These are phyloP conservation scores for Pichia sp. DNA, from an alignment of 1,139 yeast genomes.

Conservation along the genomic window DNA sequence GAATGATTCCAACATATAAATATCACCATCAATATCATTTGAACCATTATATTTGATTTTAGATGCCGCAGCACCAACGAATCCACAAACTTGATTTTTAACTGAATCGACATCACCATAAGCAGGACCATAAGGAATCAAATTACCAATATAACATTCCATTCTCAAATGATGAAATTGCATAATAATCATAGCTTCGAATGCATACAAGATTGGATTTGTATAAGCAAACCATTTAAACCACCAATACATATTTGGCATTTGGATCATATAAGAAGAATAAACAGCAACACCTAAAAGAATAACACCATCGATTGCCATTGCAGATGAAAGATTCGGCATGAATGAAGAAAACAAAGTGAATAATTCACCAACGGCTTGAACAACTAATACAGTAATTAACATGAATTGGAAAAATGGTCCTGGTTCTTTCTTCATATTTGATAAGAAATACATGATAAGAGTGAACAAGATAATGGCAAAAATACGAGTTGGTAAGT, in stretches of 20 bases:
- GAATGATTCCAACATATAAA: slow-evolving; percentile 38
- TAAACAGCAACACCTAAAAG: slow-evolving; percentile 47
- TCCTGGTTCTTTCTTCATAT: slow-evolving; percentile 42
- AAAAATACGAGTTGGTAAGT: slow-evolving; percentile 38
- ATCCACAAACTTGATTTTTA: slow-evolving; percentile 49
- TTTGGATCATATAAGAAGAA: slow-evolving; percentile 57
- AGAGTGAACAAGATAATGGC: slow-evolving; percentile 38
- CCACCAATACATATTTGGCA: slow-evolving; percentile 62
- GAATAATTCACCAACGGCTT: slow-evolving; percentile 43
- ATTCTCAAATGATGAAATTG: slow-evolving; percentile 56
- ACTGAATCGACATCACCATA: slow-evolving; percentile 36
- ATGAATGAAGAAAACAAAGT: slow-evolving; percentile 48
- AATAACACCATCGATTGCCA: slow-evolving; percentile 48
- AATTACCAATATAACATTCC: slow-evolving; percentile 41
- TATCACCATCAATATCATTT: slow-evolving; percentile 42
- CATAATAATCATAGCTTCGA: slow-evolving; percentile 51
- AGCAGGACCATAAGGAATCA: slow-evolving; percentile 51
- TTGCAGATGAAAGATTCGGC: slow-evolving; percentile 49
- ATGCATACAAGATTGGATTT: slow-evolving; percentile 54
- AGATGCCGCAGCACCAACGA: slow-evolving; percentile 44
- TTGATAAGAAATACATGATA: slow-evolving; percentile 40
- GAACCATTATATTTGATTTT: slow-evolving; percentile 39
- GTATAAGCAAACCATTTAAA: slow-evolving; percentile 60
- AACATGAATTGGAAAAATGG: slow-evolving; percentile 42
- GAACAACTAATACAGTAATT: slow-evolving; percentile 42